These are phyloP conservation scores for Lachnellula cervina DNA, from an alignment of 2,329 filamentous ascomycete genomes.

Conservation along the genomic window DNA sequence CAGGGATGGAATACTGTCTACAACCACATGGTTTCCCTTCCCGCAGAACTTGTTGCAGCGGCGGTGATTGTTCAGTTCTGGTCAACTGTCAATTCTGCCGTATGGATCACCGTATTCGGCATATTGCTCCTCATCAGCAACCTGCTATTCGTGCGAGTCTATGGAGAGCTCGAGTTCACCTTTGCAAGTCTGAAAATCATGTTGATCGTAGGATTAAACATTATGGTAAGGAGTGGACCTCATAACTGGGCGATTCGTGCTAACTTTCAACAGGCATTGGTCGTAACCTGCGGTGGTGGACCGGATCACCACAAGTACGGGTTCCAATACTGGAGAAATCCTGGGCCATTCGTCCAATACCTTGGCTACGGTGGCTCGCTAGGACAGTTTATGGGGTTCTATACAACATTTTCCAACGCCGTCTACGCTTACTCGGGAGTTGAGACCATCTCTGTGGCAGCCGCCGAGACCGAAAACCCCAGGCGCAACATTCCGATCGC, in stretches of 20 bases:
- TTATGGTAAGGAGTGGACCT: constrained; percentile 40
- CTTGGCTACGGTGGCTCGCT: constrained; percentile 56
- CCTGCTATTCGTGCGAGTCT: constrained; percentile 37
- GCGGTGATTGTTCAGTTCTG: constrained; percentile 60
- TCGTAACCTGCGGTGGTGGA: constrained; percentile 59
- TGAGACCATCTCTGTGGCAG: constrained; percentile 51
- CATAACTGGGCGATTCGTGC: background rate
- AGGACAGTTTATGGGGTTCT: constrained; percentile 53
- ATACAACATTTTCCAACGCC: constrained; percentile 41
- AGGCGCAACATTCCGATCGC: constrained; percentile 51
- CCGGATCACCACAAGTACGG: constrained; percentile 55
- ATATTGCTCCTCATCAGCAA: constrained; percentile 33
- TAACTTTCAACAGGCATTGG: constrained; percentile 35
- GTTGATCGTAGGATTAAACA: constrained; percentile 58
- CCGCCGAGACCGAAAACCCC: constrained; percentile 51
- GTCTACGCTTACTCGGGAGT: constrained; percentile 45
- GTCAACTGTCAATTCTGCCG: constrained; percentile 46
- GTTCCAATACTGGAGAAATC: constrained; percentile 65
- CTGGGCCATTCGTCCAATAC: constrained; percentile 63
- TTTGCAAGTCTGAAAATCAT: constrained; percentile 54
- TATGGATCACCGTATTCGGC: constrained; percentile 39
- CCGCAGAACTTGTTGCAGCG: constrained; percentile 56
- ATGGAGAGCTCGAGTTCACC: constrained; percentile 51
- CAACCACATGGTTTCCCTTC: constrained; percentile 25
- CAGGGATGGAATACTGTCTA: constrained; percentile 33